phyloP scores from a whole-genome alignment of 2,329 filamentous ascomycete species.

The Thermomyces lanuginosus region DNA sequence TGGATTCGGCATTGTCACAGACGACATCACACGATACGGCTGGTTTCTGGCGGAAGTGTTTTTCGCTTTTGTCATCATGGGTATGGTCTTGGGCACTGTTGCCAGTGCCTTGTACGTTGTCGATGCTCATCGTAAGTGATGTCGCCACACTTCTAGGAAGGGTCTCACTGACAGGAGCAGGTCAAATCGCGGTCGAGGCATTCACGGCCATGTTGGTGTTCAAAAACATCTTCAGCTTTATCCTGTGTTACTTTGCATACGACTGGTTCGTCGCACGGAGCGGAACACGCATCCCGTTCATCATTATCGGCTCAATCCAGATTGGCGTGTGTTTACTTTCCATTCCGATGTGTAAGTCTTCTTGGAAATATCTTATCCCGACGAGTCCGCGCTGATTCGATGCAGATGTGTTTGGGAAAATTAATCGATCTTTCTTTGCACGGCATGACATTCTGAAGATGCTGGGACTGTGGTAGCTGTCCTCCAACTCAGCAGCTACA shows the following conservation, averaged over 20 bases:
- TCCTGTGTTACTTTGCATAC: slow-evolving; percentile 68
- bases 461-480: slow-evolving; percentile 15
- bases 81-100: slow-evolving; percentile 85
- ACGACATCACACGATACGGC: slow-evolving; percentile 44
- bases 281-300: slow-evolving; percentile 43
- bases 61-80: slow-evolving; percentile 67
- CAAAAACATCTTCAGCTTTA: slow-evolving; percentile 87
- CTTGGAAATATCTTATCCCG: neutral
- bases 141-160: neutral
- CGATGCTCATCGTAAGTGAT: slow-evolving; percentile 64
- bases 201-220: slow-evolving; percentile 85
- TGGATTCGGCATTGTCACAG: slow-evolving; percentile 62
- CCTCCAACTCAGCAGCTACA: no score
- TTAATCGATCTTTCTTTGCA: slow-evolving; percentile 57
- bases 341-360: slow-evolving; percentile 59
- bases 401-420: slow-evolving; percentile 62
- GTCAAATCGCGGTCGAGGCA: slow-evolving; percentile 66
- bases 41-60: slow-evolving; percentile 66
- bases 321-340: slow-evolving; percentile 58
- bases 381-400: neutral
- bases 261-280: slow-evolving; percentile 55
- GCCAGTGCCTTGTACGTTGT: slow-evolving; percentile 76
- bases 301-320: slow-evolving; percentile 59
- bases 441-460: slow-evolving; percentile 53
- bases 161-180: slow-evolving; percentile 24